phyloP scores from a whole-genome alignment of 2,329 filamentous ascomycete species.

The Aspergillus sojae region DNA sequence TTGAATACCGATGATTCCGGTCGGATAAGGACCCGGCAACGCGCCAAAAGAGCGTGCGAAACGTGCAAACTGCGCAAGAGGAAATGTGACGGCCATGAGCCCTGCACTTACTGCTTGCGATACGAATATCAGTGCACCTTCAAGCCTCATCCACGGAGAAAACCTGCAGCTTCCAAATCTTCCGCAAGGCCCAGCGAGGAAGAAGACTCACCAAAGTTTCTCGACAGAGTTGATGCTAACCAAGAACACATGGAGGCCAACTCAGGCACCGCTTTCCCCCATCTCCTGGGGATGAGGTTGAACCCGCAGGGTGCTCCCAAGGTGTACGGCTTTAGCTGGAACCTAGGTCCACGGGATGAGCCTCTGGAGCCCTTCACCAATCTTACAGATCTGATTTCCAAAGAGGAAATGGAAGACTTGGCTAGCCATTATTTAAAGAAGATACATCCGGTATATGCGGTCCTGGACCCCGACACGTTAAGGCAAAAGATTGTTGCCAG shows the following conservation, averaged over 20 bases:
- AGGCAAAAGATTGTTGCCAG: constrained; percentile 29
- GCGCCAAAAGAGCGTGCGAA: constrained; percentile 14
- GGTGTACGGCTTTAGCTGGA: constrained; percentile 60
- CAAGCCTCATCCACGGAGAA: constrained; percentile 9
- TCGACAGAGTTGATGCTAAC: constrained; percentile 6
- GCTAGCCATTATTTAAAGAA: constrained; percentile 54
- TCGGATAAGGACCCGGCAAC: constrained; percentile 2
- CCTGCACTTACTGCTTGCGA: constrained; percentile 7
- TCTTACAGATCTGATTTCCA: constrained; percentile 41
- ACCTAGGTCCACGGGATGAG: constrained; percentile 35
- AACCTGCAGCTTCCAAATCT: constrained; percentile 29
- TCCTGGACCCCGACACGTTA: constrained; percentile 34
- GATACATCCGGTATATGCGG: constrained; percentile 56
- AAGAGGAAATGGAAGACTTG: constrained; percentile 50
- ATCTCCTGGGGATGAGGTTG: constrained; percentile 53
- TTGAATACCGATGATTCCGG: not conserved
- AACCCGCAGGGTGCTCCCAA: constrained; percentile 56
- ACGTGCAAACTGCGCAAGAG: constrained; percentile 12
- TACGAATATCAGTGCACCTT: constrained; percentile 17
- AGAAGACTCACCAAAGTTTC: not conserved
- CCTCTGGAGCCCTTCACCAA: constrained; percentile 41
- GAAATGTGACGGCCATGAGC: constrained; percentile 17
- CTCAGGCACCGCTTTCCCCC: constrained; percentile 58
- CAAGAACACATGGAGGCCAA: constrained; percentile 53
- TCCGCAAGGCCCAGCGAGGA: constrained; percentile 20